Percentiles rank a stretch among this genome's conserved stretches.
Evolutionary conservation across 805 yeast species (phyloP).

Genomic region (Metschnikowia colocasiae): DNA sequence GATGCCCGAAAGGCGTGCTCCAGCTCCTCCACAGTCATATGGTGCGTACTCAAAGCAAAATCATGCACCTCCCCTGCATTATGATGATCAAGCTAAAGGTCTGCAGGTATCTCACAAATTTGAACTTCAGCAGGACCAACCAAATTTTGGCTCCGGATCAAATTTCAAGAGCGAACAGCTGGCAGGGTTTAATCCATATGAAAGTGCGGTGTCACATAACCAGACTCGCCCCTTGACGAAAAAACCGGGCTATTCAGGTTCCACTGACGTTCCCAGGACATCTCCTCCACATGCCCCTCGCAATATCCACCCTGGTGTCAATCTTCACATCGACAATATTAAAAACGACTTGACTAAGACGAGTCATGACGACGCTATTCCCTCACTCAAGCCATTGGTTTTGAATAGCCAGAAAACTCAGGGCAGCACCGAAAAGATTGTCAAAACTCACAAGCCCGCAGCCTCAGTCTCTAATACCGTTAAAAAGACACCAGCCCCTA

Average conservation of each 20-base stretch:
- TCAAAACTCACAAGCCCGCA: conserved; percentile 12
- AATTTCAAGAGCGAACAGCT: not conserved
- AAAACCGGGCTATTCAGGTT: conserved; percentile 25
- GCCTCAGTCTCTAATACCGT: not conserved
- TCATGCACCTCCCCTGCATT: not conserved
- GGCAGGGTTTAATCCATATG: conserved; percentile 1
- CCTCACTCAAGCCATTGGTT: conserved; percentile 14
- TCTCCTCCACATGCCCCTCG: conserved; percentile 32
- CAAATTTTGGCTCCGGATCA: not conserved
- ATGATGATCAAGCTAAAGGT: conserved; percentile 5
- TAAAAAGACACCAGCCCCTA: conserved; percentile 14
- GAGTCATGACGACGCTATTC: conserved; percentile 4
- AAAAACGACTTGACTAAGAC: conserved; percentile 22
- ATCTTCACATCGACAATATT: conserved; percentile 27
- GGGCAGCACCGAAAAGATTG: conserved; percentile 10
- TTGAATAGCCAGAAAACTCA: conserved; percentile 14
- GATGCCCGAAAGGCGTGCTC: conserved; percentile 53
- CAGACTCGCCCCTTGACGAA: conserved; percentile 15
- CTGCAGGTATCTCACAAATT: not conserved
- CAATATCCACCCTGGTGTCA: conserved; percentile 32
- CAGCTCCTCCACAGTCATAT: conserved; percentile 45
- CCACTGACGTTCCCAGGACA: conserved; percentile 17
- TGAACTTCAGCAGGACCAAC: not conserved
- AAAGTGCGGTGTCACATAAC: conserved; percentile 13
- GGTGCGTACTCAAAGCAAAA: not conserved